Conservation (phyloP, 306 rosid species). For the Begonia peltatifolia region DNA sequence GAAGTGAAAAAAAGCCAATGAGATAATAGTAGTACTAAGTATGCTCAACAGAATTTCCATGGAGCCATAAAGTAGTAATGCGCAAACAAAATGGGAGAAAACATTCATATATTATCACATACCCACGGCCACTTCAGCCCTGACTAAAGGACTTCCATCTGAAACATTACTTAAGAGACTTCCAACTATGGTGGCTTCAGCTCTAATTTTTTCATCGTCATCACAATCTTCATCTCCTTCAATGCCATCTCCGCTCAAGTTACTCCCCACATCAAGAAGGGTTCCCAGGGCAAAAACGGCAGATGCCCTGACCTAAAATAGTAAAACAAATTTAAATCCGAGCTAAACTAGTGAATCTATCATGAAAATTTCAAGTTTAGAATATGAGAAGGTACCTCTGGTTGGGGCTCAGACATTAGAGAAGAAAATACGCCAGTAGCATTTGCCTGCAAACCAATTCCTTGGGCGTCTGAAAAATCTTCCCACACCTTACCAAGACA, state of each 20-base stretch:
- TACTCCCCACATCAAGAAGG: slow-evolving; percentile 72
- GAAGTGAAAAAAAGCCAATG: too few relatives aligned
- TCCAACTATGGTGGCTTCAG: slow-evolving; percentile 73
- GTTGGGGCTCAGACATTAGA: slow-evolving; percentile 71
- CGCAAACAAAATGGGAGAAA: slow-evolving; percentile 4
- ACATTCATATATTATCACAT: slow-evolving; percentile 23
- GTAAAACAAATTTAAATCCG: slow-evolving; percentile 8
- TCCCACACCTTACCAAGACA: slow-evolving; percentile 98
- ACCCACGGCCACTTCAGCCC: slow-evolving; percentile 98
- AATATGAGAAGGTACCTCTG: slow-evolving; percentile 48
- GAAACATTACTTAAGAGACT: slow-evolving; percentile 70
- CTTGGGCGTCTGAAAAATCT: slow-evolving; percentile 71
- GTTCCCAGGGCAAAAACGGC: slow-evolving; percentile 93
- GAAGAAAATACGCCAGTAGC: slow-evolving; percentile 63
- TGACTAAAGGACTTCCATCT: slow-evolving; percentile 96
- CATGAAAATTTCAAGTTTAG: slow-evolving; percentile 8
- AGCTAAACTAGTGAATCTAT: slow-evolving; percentile 1
- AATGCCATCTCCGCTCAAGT: slow-evolving; percentile 49
- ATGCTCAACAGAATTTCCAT: too few relatives aligned
- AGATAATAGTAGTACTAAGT: too few relatives aligned
- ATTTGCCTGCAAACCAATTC: slow-evolving; percentile 65
- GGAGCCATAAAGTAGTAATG: not conserved
- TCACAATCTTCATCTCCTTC: slow-evolving; percentile 81
- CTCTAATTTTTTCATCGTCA: slow-evolving; percentile 74
- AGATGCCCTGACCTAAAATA: slow-evolving; percentile 89